A percentile compares a stretch with the other conserved stretches of the same genome.
These are phyloP conservation scores for Saccharomyces jurei DNA, from an alignment of 805 yeast genomes.

Conservation along the genomic window DNA sequence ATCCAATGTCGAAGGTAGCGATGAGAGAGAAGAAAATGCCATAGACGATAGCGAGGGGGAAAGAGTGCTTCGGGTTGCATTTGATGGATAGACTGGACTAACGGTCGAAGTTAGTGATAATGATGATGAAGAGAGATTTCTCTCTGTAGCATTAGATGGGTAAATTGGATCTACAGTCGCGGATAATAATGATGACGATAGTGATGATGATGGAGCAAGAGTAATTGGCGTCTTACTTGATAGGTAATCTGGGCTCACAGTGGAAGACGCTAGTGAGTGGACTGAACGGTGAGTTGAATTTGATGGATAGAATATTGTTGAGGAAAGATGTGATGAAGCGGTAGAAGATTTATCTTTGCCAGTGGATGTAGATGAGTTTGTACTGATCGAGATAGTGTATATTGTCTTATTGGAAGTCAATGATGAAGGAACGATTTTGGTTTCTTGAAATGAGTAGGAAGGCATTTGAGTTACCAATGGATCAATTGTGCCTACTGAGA, in stretches of 20 bases:
- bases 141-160: conserved; percentile 5
- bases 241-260: conserved; percentile 2
- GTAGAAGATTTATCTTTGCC: background rate
- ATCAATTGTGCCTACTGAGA: conserved; percentile 22
- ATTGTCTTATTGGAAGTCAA: conserved; percentile 18
- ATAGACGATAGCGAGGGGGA: background rate
- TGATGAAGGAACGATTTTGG: conserved; percentile 27
- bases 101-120: background rate
- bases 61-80: background rate
- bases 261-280: conserved; percentile 6
- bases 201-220: background rate
- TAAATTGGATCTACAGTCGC: conserved; percentile 2
- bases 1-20: conserved; percentile 1
- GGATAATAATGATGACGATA: background rate
- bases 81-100: background rate
- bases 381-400: background rate
- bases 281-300: conserved; percentile 6
- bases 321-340: conserved; percentile 6
- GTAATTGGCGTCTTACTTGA: conserved; percentile 4
- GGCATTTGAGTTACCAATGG: conserved; percentile 29
- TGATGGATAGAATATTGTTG: background rate
- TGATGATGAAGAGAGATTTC: background rate
- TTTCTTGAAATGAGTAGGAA: conserved; percentile 24
- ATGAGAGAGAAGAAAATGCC: background rate
- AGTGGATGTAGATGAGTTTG: conserved; percentile 1